Conservation (phyloP, 495 filamentous ascomycete species). For the Daldinia caldariorum region DNA sequence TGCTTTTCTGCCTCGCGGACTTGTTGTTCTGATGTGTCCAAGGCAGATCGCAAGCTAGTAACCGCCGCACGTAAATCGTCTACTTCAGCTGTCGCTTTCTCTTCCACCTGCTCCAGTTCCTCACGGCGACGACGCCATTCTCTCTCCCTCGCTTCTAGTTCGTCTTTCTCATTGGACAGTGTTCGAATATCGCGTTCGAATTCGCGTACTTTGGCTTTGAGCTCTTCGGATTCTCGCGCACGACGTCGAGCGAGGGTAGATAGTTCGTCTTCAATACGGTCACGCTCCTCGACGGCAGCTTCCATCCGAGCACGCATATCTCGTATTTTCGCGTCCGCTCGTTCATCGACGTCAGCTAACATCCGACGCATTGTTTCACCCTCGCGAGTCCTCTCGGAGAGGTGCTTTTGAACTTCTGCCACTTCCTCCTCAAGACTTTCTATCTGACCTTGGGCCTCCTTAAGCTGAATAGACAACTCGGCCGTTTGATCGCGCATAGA, state of each 20-base stretch:
- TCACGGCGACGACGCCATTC: constrained; percentile 75
- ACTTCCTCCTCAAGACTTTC: constrained; percentile 95
- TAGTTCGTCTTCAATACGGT: constrained; percentile 90
- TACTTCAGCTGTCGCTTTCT: constrained; percentile 74
- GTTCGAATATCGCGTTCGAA: constrained; percentile 78
- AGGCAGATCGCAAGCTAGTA: constrained; percentile 75
- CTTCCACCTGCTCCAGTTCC: constrained; percentile 75
- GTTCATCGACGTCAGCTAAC: constrained; percentile 84
- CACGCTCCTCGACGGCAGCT: constrained; percentile 86
- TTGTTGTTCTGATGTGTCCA: constrained; percentile 89
- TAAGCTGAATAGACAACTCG: constrained; percentile 92
- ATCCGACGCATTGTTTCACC: constrained; percentile 94
- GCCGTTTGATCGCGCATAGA: constrained; percentile 92
- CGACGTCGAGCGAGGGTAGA: constrained; percentile 77
- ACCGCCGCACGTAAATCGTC: constrained; percentile 80
- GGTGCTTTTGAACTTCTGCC: constrained; percentile 83
- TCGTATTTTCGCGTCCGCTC: constrained; percentile 78
- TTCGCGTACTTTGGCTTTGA: constrained; percentile 80
- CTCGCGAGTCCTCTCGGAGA: constrained; percentile 93
- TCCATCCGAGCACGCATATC: constrained; percentile 94
- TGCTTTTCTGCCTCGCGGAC: constrained; percentile 83
- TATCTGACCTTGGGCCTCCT: constrained; percentile 81
- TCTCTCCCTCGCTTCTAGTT: constrained; percentile 69
- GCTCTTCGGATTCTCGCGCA: constrained; percentile 85
- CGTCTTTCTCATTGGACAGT: constrained; percentile 75